Conservation (phyloP, 2,329 filamentous ascomycete genomes). For the Teratosphaeriaceae sp. region DNA sequence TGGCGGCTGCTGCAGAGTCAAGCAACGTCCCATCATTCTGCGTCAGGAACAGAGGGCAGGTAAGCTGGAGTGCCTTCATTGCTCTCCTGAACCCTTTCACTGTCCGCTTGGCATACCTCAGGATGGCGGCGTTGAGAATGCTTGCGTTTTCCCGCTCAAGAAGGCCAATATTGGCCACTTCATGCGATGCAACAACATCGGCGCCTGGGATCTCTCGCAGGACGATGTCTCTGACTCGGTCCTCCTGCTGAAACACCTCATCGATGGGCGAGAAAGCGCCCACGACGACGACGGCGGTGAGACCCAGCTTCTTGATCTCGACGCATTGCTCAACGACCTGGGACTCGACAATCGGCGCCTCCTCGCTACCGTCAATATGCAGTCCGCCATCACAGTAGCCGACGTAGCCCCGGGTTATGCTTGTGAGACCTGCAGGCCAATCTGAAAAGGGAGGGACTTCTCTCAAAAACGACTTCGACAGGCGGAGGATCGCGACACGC, state of each 20-base stretch:
- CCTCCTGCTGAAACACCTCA: slow-evolving; percentile 48
- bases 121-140: slow-evolving; percentile 45
- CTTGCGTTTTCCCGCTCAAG: slow-evolving; percentile 46
- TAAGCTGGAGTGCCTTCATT: slow-evolving; percentile 39
- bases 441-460: slow-evolving; percentile 28
- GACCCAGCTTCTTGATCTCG: slow-evolving; percentile 37
- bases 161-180: slow-evolving; percentile 46
- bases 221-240: slow-evolving; percentile 43
- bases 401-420: slow-evolving; percentile 27
- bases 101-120: slow-evolving; percentile 40
- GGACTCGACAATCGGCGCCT: slow-evolving; percentile 36
- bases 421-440: slow-evolving; percentile 24
- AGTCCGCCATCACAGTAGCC: slow-evolving; percentile 45
- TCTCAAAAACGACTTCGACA: slow-evolving; percentile 25
- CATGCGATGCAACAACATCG: slow-evolving; percentile 46
- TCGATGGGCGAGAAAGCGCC: slow-evolving; percentile 56
- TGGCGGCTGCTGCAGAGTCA: slow-evolving; percentile 39
- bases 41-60: slow-evolving; percentile 45
- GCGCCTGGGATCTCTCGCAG: slow-evolving; percentile 39
- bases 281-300: slow-evolving; percentile 47
- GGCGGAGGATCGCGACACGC: slow-evolving; percentile 46
- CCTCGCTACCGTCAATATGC: slow-evolving; percentile 38
- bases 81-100: slow-evolving; percentile 41
- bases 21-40: slow-evolving; percentile 48
- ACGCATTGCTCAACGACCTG: slow-evolving; percentile 40